Evolutionary conservation across 1,284 basidiomycete species (phyloP).

Genomic region (Phenoliferia sp.): DNA sequence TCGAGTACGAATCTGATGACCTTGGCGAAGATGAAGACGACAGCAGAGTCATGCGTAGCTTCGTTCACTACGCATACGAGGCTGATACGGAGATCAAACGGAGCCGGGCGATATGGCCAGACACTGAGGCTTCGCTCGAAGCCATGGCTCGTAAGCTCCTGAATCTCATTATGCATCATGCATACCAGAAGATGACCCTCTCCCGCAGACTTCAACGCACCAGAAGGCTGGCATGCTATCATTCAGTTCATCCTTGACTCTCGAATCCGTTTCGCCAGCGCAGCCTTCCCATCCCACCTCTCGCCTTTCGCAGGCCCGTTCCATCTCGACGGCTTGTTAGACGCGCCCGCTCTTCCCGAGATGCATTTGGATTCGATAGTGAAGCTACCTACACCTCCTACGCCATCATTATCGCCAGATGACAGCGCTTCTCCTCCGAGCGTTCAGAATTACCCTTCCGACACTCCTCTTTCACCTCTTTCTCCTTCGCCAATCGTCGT

Average conservation of each 20-base stretch:
- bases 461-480: neutral
- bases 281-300: too few species aligned
- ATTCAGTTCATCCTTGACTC: conserved; percentile 25
- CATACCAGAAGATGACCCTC: neutral
- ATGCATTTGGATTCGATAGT: too few species aligned
- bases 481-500: neutral
- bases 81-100: conserved; percentile 19
- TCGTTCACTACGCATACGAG: conserved; percentile 7
- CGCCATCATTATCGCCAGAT: too few species aligned
- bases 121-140: conserved; percentile 24
- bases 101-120: conserved; percentile 15
- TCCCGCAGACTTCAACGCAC: conserved; percentile 14
- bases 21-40: conserved; percentile 10
- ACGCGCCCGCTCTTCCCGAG: neutral
- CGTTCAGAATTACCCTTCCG: neutral
- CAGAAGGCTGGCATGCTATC: conserved; percentile 13
- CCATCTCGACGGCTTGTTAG: neutral
- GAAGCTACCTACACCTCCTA: too few species aligned
- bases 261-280: conserved; percentile 18
- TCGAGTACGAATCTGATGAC: neutral
- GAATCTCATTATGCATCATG: neutral
- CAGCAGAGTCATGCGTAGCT: neutral
- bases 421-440: too few species aligned
- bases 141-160: conserved; percentile 11
- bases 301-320: neutral